Base-by-base conservation (phyloP, 2,329 filamentous ascomycete species). In the Dactylella cylindrospora region DNA sequence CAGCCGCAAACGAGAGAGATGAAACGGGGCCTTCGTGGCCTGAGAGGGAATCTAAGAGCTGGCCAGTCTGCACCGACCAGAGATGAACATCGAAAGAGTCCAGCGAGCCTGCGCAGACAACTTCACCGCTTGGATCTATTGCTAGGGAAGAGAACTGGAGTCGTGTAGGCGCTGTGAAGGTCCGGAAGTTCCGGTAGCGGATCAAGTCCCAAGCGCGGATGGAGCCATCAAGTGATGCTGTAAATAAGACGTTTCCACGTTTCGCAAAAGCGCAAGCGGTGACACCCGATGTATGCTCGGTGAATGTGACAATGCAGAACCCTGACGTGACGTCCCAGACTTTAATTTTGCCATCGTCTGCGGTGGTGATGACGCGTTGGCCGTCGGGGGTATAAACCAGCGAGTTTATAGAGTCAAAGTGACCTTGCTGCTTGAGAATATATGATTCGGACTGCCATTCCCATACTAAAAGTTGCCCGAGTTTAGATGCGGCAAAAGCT, bases 401-500 rank as follows among this genome's bases (percentile, higher is more conserved):
- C 0, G 90, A 82, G 73, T 97, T 97, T 82, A 97, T 90, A 1
- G 89, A 86, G 72, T 98, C 93, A 66, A 95, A 90, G 74, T 98
- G 93, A 0, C 91, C 93, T 73, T 97, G 93, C 71, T 98, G 93
- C 74, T 98, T 98, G 40, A 98, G 77, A 57, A 98, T 94, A 73
- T 98, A 98, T 4, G 91, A 97, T 73, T 98, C 94, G 0, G 93
- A 98, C 72, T 97, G 91, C 90, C 94, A 98, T 73, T 98, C 93
- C 93, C 93, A 98, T 3, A 98, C 93, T 3, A 98, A 76, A n/a
- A 98, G 78, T 71, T 98, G 93, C 0, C 94, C 94, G 3, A 95
- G 79, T 69, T 94, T 94, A 1, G 93, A 95, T 0, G 94, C 93
- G 10, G 91, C 93, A 72, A 98, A 96, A 0, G 94, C 94, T 17